A percentile compares a stretch with the other conserved stretches of the same genome.
Conservation (phyloP, 148 eudicot species). For the Agrostemma githago region DNA sequence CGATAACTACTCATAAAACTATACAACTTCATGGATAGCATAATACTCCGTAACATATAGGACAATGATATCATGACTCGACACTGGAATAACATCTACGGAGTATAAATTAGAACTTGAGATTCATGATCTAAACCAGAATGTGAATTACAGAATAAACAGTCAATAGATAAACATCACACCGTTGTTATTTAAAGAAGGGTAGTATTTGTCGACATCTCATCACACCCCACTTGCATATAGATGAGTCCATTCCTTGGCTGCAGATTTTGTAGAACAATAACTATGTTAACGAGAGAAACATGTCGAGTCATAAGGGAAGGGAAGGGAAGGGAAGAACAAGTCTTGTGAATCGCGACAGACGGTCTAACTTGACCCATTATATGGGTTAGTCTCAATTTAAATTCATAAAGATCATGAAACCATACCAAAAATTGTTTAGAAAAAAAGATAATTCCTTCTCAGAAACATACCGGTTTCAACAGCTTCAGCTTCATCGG, state of each 20-base stretch:
- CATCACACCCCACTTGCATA: constrained; percentile 81
- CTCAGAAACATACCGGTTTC: constrained; percentile 63
- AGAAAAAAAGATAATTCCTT: no score
- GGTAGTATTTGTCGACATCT: constrained; percentile 8
- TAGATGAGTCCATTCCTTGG: constrained; percentile 89
- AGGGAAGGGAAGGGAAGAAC: no score
- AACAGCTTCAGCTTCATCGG: constrained; percentile 84
- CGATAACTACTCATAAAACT: no score
- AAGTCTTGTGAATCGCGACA: no score
- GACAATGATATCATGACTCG: no score
- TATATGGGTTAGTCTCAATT: not conserved
- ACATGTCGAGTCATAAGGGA: no score
- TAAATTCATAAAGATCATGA: not conserved
- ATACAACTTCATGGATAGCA: no score
- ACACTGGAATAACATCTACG: no score
- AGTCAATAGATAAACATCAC: constrained; percentile 23
- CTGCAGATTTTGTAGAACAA: constrained; percentile 38
- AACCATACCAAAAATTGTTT: not conserved
- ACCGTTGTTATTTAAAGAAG: constrained; percentile 24
- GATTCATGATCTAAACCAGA: not conserved
- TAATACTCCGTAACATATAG: no score
- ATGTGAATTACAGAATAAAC: constrained; percentile 19
- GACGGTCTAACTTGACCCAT: no score
- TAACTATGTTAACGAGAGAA: not conserved
- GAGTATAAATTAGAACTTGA: no score